phyloP scores from a whole-genome alignment of 1,284 basidiomycete species.

The Thecaphora thlaspeos region DNA sequence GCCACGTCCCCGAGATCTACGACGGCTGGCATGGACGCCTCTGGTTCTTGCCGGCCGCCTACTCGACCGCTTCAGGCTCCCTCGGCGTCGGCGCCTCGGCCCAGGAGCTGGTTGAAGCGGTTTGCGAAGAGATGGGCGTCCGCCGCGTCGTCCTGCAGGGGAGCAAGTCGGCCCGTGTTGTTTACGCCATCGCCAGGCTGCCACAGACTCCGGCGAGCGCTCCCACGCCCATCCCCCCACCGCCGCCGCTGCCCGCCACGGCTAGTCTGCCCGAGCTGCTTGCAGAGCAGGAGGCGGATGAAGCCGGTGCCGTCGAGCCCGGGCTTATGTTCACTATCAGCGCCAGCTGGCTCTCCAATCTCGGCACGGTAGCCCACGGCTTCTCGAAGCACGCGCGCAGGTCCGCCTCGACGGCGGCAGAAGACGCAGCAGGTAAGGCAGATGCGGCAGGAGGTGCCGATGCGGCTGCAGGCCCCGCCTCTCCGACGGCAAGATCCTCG shows the following conservation, averaged over 20 bases:
- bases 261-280: slow-evolving; percentile 19
- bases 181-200: slow-evolving; percentile 43
- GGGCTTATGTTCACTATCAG: slow-evolving; percentile 52
- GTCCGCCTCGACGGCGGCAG: slow-evolving; percentile 4
- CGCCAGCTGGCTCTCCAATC: slow-evolving; percentile 52
- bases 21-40: slow-evolving; percentile 60
- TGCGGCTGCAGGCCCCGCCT: background rate
- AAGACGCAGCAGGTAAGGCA: background rate
- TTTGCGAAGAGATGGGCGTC: slow-evolving; percentile 70
- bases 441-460: too few species aligned
- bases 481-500: background rate
- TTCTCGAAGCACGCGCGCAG: slow-evolving; percentile 45
- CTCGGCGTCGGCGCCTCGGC: slow-evolving; percentile 23
- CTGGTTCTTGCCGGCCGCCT: slow-evolving; percentile 37
- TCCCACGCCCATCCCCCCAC: slow-evolving; percentile 37
- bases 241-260: slow-evolving; percentile 21
- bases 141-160: slow-evolving; percentile 61
- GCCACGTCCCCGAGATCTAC: slow-evolving; percentile 74
- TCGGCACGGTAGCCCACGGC: slow-evolving; percentile 55
- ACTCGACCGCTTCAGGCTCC: slow-evolving; percentile 10
- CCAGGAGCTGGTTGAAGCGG: slow-evolving; percentile 59
- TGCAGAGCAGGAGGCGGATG: background rate
- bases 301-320: too few species aligned
- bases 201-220: slow-evolving; percentile 17
- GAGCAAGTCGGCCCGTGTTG: slow-evolving; percentile 55